phyloP scores from a whole-genome alignment of 805 yeast species.

The Hanseniaspora pseudoguilliermondii region DNA sequence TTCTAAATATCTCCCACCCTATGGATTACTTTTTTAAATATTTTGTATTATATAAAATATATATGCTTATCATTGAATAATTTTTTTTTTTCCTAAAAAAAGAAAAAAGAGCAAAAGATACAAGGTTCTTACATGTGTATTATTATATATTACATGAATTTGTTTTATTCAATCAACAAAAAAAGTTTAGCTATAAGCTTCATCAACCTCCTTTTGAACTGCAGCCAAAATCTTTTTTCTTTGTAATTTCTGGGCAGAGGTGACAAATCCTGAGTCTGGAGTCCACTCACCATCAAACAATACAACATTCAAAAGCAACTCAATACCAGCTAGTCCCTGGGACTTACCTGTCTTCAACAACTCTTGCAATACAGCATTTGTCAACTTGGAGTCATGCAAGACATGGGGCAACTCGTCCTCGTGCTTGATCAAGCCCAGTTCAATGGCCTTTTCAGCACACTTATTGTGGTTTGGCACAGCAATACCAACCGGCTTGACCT shows the following conservation, averaged over 20 bases:
- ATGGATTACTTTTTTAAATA: too few relatives aligned
- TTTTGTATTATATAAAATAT: too few relatives aligned
- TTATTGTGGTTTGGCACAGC: slow-evolving; percentile 67
- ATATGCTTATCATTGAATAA: too few relatives aligned
- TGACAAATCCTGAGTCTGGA: slow-evolving; percentile 85
- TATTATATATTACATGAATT: not conserved
- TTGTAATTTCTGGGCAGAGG: slow-evolving; percentile 92
- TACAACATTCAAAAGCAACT: slow-evolving; percentile 65
- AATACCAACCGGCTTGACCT: slow-evolving; percentile 86
- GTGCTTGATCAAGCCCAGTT: slow-evolving; percentile 37
- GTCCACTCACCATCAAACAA: slow-evolving; percentile 91
- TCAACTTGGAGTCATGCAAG: slow-evolving; percentile 45
- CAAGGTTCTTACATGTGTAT: too few relatives aligned
- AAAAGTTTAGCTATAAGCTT: slow-evolving; percentile 14
- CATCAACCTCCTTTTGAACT: slow-evolving; percentile 54
- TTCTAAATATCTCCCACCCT: too few relatives aligned
- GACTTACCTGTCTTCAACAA: slow-evolving; percentile 62
- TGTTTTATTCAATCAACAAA: too few relatives aligned
- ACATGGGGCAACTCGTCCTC: slow-evolving; percentile 38
- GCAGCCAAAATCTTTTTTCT: slow-evolving; percentile 73
- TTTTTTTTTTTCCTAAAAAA: too few relatives aligned
- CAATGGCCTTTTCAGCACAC: slow-evolving; percentile 47
- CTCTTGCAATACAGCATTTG: slow-evolving; percentile 40
- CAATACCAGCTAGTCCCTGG: slow-evolving; percentile 77
- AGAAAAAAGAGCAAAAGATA: too few relatives aligned